These are phyloP conservation scores for Aspergillus bombycis DNA, from an alignment of 2,329 filamentous ascomycete genomes.

Conservation along the genomic window DNA sequence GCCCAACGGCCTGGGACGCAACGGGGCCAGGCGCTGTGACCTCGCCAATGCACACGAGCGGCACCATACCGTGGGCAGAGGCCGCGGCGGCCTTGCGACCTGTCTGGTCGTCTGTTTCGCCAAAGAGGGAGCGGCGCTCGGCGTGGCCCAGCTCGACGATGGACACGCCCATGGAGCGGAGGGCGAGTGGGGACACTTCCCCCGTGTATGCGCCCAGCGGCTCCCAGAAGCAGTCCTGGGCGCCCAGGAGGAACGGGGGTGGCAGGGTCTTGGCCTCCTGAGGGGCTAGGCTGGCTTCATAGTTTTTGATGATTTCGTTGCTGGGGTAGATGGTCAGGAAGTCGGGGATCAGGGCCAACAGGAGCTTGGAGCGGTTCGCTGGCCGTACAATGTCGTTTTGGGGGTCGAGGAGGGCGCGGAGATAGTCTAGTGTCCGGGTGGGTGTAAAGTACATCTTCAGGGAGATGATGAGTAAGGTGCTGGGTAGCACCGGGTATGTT, in stretches of 20 bases:
- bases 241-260: conserved; percentile 65
- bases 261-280: conserved; percentile 32
- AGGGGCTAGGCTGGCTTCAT: conserved; percentile 25
- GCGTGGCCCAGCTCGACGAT: conserved; percentile 83
- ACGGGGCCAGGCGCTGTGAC: conserved; percentile 54
- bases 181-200: conserved; percentile 70
- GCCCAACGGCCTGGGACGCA: conserved; percentile 52
- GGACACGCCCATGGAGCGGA: conserved; percentile 68
- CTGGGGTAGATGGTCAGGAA: conserved; percentile 66
- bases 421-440: conserved; percentile 59
- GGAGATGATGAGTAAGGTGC: conserved; percentile 44
- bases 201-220: conserved; percentile 75
- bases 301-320: conserved; percentile 42
- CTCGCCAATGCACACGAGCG: conserved; percentile 82
- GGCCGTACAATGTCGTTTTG: conserved; percentile 49
- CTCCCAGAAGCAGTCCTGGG: conserved; percentile 75
- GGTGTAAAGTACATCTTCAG: conserved; percentile 45
- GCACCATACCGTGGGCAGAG: conserved; percentile 70
- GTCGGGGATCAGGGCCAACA: conserved; percentile 79
- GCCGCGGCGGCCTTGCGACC: conserved; percentile 71
- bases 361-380: conserved; percentile 55
- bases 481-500: conserved; percentile 37
- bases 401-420: conserved; percentile 53
- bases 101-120: conserved; percentile 71
- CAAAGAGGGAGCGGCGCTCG: conserved; percentile 72